phyloP scores from a whole-genome alignment of 2,329 filamentous ascomycete species.

The Elsinoe batatas region DNA sequence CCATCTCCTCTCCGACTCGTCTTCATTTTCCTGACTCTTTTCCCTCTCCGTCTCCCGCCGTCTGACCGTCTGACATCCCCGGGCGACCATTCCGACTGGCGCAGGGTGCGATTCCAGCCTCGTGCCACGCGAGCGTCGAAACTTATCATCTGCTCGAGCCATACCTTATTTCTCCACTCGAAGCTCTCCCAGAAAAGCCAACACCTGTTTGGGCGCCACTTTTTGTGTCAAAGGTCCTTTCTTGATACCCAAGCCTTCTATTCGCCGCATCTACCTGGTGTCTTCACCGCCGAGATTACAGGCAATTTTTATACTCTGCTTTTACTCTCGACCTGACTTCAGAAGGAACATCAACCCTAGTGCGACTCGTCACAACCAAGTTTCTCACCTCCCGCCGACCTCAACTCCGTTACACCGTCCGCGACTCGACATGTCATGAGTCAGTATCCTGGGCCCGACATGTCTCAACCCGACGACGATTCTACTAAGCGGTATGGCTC shows the following conservation, averaged over 20 bases:
- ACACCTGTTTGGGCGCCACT: conserved; percentile 8
- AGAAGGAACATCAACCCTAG: background rate
- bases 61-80: background rate
- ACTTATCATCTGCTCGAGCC: conserved; percentile 4
- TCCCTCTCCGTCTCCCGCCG: background rate
- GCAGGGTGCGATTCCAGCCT: conserved; percentile 10
- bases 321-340: conserved; percentile 2
- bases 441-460: conserved; percentile 14
- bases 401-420: conserved; percentile 3
- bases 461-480: conserved; percentile 14
- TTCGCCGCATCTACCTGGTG: conserved; percentile 1
- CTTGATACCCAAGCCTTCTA: conserved; percentile 9
- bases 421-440: conserved; percentile 15
- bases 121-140: conserved; percentile 9
- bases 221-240: background rate
- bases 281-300: background rate
- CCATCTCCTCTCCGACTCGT: background rate
- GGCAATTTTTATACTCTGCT: background rate
- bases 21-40: conserved; percentile 8
- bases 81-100: background rate
- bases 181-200: background rate
- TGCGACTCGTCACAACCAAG: background rate
- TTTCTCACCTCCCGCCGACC: background rate
- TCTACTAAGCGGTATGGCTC: conserved; percentile 15
- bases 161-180: conserved; percentile 11